Percentiles rank a stretch among this genome's conserved stretches.
phyloP scores from a whole-genome alignment of 805 yeast genomes.

The Saturnispora hagleri region DNA sequence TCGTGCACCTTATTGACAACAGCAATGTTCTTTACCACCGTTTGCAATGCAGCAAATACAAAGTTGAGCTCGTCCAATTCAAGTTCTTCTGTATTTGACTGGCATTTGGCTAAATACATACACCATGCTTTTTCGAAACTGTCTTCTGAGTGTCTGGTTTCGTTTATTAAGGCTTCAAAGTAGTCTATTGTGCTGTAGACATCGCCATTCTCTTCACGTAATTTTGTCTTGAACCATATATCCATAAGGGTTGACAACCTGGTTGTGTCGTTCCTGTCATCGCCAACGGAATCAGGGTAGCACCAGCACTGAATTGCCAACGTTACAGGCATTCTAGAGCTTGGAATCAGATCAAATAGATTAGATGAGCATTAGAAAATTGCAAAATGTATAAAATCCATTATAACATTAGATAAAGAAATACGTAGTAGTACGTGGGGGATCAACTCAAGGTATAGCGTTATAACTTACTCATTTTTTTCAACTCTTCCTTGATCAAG shows the following conservation, averaged over 20 bases:
- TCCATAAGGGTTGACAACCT: neutral
- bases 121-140: neutral
- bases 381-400: neutral
- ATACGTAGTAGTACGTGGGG: neutral
- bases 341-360: neutral
- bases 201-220: neutral
- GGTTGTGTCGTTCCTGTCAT: neutral
- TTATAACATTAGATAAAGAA: neutral
- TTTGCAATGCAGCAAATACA: neutral
- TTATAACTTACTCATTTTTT: constrained; percentile 12
- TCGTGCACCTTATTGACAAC: neutral
- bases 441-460: no score
- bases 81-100: neutral
- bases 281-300: neutral
- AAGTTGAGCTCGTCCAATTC: neutral
- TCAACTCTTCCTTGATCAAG: constrained; percentile 50
- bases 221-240: neutral
- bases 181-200: neutral
- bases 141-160: neutral
- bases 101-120: neutral
- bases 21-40: neutral
- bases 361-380: neutral
- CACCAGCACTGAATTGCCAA: neutral
- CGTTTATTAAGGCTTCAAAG: neutral
- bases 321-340: neutral